Percentiles rank a stretch among this genome's conserved stretches.
Conservation (phyloP, 768 basidiomycete genomes). For the Rhodosporidiobolus odoratus region DNA sequence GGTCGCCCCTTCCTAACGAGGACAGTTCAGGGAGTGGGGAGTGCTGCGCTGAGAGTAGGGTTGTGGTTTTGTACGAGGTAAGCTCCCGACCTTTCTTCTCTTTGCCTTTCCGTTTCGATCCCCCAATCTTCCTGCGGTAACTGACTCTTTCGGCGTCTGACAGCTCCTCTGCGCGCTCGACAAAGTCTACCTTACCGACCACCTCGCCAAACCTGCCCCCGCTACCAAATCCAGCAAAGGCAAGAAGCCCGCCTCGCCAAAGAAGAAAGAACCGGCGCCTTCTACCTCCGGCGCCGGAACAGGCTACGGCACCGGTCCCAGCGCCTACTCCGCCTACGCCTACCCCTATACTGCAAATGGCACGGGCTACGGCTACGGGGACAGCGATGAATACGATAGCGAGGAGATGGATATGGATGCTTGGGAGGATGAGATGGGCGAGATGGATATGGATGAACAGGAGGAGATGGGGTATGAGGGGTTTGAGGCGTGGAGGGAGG, state of each 20-base stretch:
- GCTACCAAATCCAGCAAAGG: background rate
- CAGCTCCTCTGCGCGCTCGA: conserved; percentile 25
- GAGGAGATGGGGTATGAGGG: background rate
- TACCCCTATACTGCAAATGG: background rate
- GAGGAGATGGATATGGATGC: background rate
- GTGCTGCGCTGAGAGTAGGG: background rate
- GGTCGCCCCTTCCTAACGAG: background rate
- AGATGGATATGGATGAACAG: background rate
- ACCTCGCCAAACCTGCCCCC: conserved; percentile 1
- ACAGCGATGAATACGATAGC: background rate
- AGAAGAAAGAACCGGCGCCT: background rate
- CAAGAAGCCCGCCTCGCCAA: background rate
- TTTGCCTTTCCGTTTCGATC: background rate
- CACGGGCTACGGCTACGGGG: background rate
- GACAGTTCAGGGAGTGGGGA: background rate
- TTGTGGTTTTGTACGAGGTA: conserved; percentile 1
- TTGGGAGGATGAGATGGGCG: background rate
- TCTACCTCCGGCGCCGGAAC: conserved; percentile 2
- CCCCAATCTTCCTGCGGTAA: background rate
- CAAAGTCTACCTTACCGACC: conserved; percentile 8
- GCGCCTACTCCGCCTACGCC: background rate
- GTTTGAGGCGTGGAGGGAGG: background rate
- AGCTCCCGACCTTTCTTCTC: background rate
- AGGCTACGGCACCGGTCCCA: conserved; percentile 5
- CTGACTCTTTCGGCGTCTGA: background rate